Evolutionary conservation across 1,284 basidiomycete species (phyloP), one percentile per base, ranked within the genome.

Genomic region (Ceraceosorus guamensis): DNA sequence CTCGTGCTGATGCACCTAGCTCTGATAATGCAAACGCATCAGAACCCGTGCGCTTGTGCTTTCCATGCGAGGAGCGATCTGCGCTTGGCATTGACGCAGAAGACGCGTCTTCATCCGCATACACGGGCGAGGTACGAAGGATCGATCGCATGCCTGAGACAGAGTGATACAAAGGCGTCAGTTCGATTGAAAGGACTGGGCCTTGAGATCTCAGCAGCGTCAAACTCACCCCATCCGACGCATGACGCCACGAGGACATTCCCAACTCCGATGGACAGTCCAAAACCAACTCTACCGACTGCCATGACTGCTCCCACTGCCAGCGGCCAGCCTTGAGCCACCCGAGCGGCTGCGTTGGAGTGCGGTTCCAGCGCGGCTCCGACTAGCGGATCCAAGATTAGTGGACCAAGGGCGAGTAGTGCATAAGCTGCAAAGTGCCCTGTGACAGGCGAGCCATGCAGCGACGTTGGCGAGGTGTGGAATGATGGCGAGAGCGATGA

Each of bases 261-360:
- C 14, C 59, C 60, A 52, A 62, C 61, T 3, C 47, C 37, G 5
- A 62, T 57, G 32, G 57, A 58, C 43, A 61, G 54, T 18, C 61
- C 65, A 34, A 74, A 75, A 3, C 66, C 73, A 6, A 70, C 68
- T 33, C 61, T 67, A 0, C 71, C 73, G 33, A 74, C 65, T 7
- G 62, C 55, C 31, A 67, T 60, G 5, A 54, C 53, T 7, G 66
- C 66, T 8, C 69, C 56, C 4, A 71, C 62, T 4, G 65, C 70
- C 18, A 73, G 60, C 2, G 70, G 70, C 73, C 73, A 75, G 10
- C 67, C 73, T 35, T 74, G 71, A 5, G 56, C 53, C 1, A 68
- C 67, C 13, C 69, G 57, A n/a, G 66, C 57, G 30, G 63, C 55
- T 6, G 66, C 52, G 2, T 64, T 62, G 8, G 66, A 70, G 47